Conservation (phyloP, 1,139 yeast species). For the Pichia sp. region DNA sequence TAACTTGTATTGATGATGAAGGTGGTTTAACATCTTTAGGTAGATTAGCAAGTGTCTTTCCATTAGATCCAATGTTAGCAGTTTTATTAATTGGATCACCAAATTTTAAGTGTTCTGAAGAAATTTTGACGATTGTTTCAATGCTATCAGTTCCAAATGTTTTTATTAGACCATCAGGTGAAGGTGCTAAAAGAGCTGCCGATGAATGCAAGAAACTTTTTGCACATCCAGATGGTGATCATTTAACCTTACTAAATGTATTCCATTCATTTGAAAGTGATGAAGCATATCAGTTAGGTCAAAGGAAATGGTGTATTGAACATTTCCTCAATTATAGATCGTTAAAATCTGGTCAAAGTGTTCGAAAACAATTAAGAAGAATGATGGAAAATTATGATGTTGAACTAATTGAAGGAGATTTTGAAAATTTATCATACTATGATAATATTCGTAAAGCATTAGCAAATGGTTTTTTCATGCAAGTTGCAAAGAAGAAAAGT, state of each 20-base stretch:
- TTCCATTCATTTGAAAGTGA: constrained; percentile 76
- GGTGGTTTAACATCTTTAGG: constrained; percentile 89
- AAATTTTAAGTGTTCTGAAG: constrained; percentile 80
- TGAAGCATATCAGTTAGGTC: constrained; percentile 55
- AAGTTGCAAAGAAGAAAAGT: constrained; percentile 82
- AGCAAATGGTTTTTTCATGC: constrained; percentile 96
- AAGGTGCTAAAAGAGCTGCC: constrained; percentile 79
- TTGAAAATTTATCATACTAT: constrained; percentile 59
- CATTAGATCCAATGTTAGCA: constrained; percentile 92
- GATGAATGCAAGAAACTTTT: constrained; percentile 85
- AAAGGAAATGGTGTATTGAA: constrained; percentile 85
- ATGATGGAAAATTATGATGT: constrained; percentile 79
- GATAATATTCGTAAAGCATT: constrained; percentile 79
- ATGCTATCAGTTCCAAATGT: constrained; percentile 76
- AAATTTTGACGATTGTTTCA: constrained; percentile 81
- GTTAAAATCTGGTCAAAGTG: constrained; percentile 74
- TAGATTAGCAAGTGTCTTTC: constrained; percentile 84
- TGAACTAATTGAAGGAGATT: constrained; percentile 64
- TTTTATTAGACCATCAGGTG: constrained; percentile 88
- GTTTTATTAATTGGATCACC: constrained; percentile 87
- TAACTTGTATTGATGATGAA: constrained; percentile 85
- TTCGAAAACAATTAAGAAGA: constrained; percentile 74
- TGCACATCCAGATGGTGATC: constrained; percentile 95
- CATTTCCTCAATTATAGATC: constrained; percentile 82
- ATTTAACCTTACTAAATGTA: constrained; percentile 81